A percentile compares a stretch with the other conserved stretches of the same genome.
Evolutionary conservation across 2,329 filamentous ascomycete species (phyloP).

Genomic region (Nemania diffusa): DNA sequence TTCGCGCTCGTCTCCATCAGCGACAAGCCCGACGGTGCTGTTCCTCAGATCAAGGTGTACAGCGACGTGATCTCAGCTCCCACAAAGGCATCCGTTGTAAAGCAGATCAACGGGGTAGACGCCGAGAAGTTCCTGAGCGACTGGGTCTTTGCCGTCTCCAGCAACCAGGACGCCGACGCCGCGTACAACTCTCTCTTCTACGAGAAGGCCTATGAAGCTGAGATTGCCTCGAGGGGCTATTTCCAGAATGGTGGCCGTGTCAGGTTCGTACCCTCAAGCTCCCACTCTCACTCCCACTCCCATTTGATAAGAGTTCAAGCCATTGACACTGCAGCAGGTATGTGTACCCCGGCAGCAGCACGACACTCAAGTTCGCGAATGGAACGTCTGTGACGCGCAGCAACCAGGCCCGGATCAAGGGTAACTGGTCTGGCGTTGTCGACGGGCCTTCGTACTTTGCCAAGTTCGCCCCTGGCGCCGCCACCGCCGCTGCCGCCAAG

Average conservation of each 20-base stretch:
- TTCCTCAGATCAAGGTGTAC: conserved; percentile 49
- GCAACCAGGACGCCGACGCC: conserved; percentile 54
- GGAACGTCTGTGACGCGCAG: conserved; percentile 49
- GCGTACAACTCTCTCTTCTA: conserved; percentile 57
- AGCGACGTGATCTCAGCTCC: conserved; percentile 49
- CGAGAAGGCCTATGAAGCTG: conserved; percentile 46
- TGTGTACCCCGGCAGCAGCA: conserved; percentile 54
- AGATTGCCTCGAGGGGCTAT: conserved; percentile 50
- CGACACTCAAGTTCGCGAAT: conserved; percentile 54
- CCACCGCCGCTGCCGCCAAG: conserved; percentile 22
- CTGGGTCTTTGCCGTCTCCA: conserved; percentile 48
- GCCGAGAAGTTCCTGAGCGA: conserved; percentile 45
- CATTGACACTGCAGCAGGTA: conserved; percentile 41
- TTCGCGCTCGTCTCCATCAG: conserved; percentile 48
- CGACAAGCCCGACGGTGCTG: conserved; percentile 44
- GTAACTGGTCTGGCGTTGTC: conserved; percentile 48
- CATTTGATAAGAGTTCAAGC: neutral
- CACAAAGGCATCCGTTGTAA: conserved; percentile 46
- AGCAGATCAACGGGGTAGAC: conserved; percentile 47
- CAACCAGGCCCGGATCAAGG: conserved; percentile 52
- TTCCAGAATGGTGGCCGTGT: conserved; percentile 52
- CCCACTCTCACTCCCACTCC: too few relatives aligned
- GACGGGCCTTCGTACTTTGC: conserved; percentile 48
- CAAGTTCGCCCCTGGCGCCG: conserved; percentile 44
- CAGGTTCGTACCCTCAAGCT: conserved; percentile 34